Evolutionary conservation across 1,284 basidiomycete species (phyloP), one percentile per base, ranked within the genome.

Genomic region (Trametes sp.): DNA sequence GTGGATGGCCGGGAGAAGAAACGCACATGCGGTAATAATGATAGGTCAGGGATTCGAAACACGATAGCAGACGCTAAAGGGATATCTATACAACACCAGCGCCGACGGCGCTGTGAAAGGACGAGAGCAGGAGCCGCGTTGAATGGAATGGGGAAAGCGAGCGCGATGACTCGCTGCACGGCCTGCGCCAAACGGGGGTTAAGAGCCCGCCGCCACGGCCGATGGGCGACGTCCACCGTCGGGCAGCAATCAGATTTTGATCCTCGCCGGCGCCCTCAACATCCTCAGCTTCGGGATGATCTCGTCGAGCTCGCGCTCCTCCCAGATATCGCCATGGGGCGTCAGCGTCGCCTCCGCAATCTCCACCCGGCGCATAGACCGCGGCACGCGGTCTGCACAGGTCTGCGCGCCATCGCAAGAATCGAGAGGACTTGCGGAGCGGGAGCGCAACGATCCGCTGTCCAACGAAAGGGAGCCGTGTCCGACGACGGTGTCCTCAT

Each of bases 261-360:
- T 51, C 54, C 51, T 66, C 50, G 63, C 42, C 31, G 66, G 55
- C 35, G 64, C 66, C 58, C 66, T 66, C 58, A 74, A 63, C 64
- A 62, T 67, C 23, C 73, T 60, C 63, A 74, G 65, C 38, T 57
- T 68, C 51, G 71, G 71, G 28, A 75, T 69, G 16, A 73, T 71
- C 41, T 73, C 67, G 35, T 63, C 52, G n/a, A 73, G 29, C 35
- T 72, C 73, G 57, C 66, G 68, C 65, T 65, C 61, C 61, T 71
- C 58, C 69, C 70, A 72, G 10, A 66, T 62, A 10, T 70, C 70
- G n/a, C 70, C 68, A 11, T 65, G 57, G 31, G 65, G 33, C 26
- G 56, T 66, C 31, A 69, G 59, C 10, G 66, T 70, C 19, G 63
- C 55, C 53, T 69, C 63, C 53, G 63, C 64, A 31, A 71, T 59